A percentile compares a stretch with the other conserved stretches of the same genome.
Conservation (phyloP, 805 yeast genomes). For the Spathaspora gorwiae region DNA sequence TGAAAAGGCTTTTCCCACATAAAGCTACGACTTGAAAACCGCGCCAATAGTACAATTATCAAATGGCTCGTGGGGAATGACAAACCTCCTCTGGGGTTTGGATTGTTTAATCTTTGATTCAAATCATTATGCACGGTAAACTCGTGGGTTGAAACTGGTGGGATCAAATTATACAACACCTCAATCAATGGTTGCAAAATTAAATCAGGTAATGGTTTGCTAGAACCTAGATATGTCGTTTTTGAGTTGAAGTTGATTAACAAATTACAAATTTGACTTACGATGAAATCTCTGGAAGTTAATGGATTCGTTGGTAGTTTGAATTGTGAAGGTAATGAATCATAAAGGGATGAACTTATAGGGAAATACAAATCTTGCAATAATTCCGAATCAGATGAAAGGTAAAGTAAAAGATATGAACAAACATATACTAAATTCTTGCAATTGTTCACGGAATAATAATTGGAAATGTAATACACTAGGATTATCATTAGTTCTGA, state of each 20-base stretch:
- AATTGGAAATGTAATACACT: conserved; percentile 53
- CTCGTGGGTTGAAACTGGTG: conserved; percentile 27
- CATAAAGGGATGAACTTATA: conserved; percentile 40
- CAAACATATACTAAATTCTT: conserved; percentile 45
- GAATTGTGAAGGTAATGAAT: conserved; percentile 50
- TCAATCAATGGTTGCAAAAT: conserved; percentile 50
- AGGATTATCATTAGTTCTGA: conserved; percentile 52
- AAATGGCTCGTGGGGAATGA: conserved; percentile 48
- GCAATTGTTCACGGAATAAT: conserved; percentile 34
- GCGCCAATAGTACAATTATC: conserved; percentile 40
- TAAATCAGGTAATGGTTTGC: conserved; percentile 26
- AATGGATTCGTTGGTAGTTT: conserved; percentile 38
- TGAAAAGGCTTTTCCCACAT: conserved; percentile 39
- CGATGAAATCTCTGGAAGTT: conserved; percentile 61
- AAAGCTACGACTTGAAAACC: conserved; percentile 32
- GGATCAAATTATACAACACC: conserved; percentile 57
- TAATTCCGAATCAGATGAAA: conserved; percentile 40
- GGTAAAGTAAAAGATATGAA: conserved; percentile 47
- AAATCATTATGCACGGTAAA: conserved; percentile 12
- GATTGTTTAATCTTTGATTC: conserved; percentile 21
- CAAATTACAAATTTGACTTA: conserved; percentile 47
- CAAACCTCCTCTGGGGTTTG: conserved; percentile 37
- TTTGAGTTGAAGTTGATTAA: conserved; percentile 14
- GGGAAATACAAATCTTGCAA: conserved; percentile 41
- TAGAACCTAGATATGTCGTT: not conserved